Percentiles rank a stretch among this genome's conserved stretches.
Conservation (phyloP, 2,329 filamentous ascomycete genomes). For the Mycosphaerella arachidis region DNA sequence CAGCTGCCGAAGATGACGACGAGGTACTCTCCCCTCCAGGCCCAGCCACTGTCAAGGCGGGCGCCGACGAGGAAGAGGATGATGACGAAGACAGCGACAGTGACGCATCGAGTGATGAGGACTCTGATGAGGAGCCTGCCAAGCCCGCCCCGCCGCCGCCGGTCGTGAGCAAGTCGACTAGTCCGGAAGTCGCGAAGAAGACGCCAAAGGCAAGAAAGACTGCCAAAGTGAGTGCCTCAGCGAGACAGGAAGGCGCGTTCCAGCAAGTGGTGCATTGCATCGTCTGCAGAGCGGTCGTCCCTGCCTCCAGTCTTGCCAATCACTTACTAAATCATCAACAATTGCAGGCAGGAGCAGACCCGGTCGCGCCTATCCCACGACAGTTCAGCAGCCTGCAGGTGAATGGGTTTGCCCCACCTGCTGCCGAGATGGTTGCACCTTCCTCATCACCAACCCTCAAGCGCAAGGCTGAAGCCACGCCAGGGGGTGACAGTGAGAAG, state of each 20-base stretch:
- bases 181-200: slow-evolving; percentile 18
- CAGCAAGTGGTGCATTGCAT: not conserved
- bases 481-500: slow-evolving; percentile 23
- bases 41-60: slow-evolving; percentile 6
- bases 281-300: not conserved
- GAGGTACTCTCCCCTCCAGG: slow-evolving; percentile 27
- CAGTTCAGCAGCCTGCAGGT: slow-evolving; percentile 19
- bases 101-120: slow-evolving; percentile 13
- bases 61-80: slow-evolving; percentile 18
- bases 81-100: slow-evolving; percentile 12
- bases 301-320: not conserved
- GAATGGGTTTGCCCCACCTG: not conserved
- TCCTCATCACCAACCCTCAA: slow-evolving; percentile 22
- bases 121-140: slow-evolving; percentile 30
- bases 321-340: slow-evolving; percentile 1
- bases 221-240: not conserved
- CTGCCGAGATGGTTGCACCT: not conserved
- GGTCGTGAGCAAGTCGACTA: slow-evolving; percentile 14
- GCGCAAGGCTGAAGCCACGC: slow-evolving; percentile 25
- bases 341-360: slow-evolving; percentile 19
- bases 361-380: slow-evolving; percentile 20
- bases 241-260: not conserved
- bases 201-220: slow-evolving; percentile 27
- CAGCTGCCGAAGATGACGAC: slow-evolving; percentile 16
- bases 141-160: slow-evolving; percentile 31